Evolutionary conservation across 371 early-diverging fungal genomes (phyloP), one percentile per base, ranked within the genome.

Genomic region (Mucor lusitanicus): DNA sequence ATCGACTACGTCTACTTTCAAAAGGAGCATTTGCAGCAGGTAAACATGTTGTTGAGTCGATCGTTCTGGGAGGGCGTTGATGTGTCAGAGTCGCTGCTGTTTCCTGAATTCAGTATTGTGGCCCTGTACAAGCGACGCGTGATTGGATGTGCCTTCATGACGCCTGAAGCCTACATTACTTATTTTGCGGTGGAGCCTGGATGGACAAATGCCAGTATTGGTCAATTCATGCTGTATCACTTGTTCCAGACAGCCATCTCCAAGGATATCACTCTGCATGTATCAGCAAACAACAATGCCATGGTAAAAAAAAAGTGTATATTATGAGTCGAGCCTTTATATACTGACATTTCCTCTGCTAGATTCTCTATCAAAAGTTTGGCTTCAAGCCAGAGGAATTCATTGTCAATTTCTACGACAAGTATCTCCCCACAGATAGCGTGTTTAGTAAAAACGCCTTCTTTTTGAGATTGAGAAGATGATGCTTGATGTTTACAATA

Each of bases 21-120:
- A 60, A 73, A 72, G 28, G 82, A 87, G 64, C 94, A 94, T 79
- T 72, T 95, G 13, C 60, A 65, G 9, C 93, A 92, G 65, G 94
- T 92, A 32, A 97, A 97, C 69, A 84, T 76, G 50, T 73, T 93
- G 53, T 74, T 97, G 21, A 83, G 86, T 42, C 81, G 88, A 21
- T 83, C 88, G n/a, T 97, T 97, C 76, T 97, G 97, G 97, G 94
- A 94, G 9, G 94, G 94, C 9, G 94, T 97, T 48, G 95, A 97
- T 75, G 94, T 97, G 62, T 87, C 91, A 23, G 98, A 97, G 70
- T 87, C 90, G 13, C 77, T 97, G 19, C 74, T 84, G 57, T 92
- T 85, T 66, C 98, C 97, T 0, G 97, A 97, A 67, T 95, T 87
- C 77, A 89, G 93, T 42, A 81, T 97, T 8, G 90, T 97, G 2